phyloP scores from a whole-genome alignment of 225 moss, liverwort and hornwort species.

The Pseudoscleropodium purum region DNA sequence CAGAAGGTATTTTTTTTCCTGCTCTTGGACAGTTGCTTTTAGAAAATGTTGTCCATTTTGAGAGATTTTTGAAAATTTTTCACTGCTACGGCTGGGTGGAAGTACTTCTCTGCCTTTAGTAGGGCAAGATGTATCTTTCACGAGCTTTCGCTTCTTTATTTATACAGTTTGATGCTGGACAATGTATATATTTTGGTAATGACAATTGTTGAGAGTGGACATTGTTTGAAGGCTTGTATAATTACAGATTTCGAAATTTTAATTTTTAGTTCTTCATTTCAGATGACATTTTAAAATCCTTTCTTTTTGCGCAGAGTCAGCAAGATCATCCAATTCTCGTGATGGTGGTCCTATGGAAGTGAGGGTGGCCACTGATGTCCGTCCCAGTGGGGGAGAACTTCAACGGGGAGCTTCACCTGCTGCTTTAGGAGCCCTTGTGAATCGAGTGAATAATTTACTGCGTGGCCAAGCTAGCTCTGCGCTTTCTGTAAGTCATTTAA shows the following conservation, averaged over 20 bases:
- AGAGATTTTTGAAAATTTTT: neutral
- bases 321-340: slow-evolving; percentile 11
- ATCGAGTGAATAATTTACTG: slow-evolving; percentile 68
- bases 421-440: slow-evolving; percentile 74
- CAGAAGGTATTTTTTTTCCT: slow-evolving; percentile 42
- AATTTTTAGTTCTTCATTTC: neutral
- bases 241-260: neutral
- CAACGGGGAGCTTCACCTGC: slow-evolving; percentile 77
- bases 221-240: neutral
- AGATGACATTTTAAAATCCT: neutral
- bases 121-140: neutral
- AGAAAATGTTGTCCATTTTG: neutral
- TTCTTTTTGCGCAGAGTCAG: slow-evolving; percentile 12
- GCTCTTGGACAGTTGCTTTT: neutral
- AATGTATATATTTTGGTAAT: neutral
- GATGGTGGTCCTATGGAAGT: slow-evolving; percentile 17
- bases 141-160: neutral
- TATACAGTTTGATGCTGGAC: neutral
- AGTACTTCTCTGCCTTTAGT: neutral
- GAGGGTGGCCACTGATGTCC: slow-evolving; percentile 33
- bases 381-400: slow-evolving; percentile 17
- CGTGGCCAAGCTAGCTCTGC: slow-evolving; percentile 66
- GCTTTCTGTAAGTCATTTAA: slow-evolving; percentile 43
- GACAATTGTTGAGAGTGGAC: neutral
- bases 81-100: neutral